Base-by-base conservation (phyloP, 2,329 filamentous ascomycete species). In the Colletotrichum graminicola region DNA sequence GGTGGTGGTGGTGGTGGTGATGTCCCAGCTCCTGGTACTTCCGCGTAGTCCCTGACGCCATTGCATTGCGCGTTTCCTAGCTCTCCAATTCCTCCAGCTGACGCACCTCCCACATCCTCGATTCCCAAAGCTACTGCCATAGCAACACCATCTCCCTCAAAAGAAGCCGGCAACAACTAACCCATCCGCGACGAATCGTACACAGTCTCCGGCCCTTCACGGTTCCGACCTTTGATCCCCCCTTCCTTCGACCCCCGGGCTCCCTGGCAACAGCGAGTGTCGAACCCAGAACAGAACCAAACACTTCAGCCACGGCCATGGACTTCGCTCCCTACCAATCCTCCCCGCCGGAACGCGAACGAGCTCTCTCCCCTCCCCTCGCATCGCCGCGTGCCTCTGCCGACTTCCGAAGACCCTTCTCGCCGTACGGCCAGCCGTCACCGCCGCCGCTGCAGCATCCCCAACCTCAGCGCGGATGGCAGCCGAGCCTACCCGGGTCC, bases 301-400 rank as follows among this genome's bases (percentile, higher is more conserved):
- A 68, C 51, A 34, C 12, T 21, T 21, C 55, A 21, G 7, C 26
- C 26, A 32, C 74, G 72, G 84, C 76, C 67, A 96, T 96, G 93
- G 93, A 98, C 84, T 99, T 98, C 81, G 96, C 96, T 56, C 96
- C 96, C 47, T 99, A 98, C 84, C 96, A 98, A 85, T 95, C 95
- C 81, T 92, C 92, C 60, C 92, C 93, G 21, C 96, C 96, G 12
- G 95, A 98, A 84, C 88, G 92, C 76, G 90, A 91, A 75, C 93
- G 95, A 77, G 90, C 92, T 63, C 88, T 94, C 79, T 97, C 94
- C 26, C 94, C 94, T 63, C 88, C 91, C 14, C 83, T 80, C 67
- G 76, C 83, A 12, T 89, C 87, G 36, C 88, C 88, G 29, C 89
- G 84, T 75, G 81, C 85, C 75, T 89, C 92, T n/a, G 79, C 80